phyloP scores from a whole-genome alignment of 805 yeast genomes.

The Kluyveromyces dobzhanskii region DNA sequence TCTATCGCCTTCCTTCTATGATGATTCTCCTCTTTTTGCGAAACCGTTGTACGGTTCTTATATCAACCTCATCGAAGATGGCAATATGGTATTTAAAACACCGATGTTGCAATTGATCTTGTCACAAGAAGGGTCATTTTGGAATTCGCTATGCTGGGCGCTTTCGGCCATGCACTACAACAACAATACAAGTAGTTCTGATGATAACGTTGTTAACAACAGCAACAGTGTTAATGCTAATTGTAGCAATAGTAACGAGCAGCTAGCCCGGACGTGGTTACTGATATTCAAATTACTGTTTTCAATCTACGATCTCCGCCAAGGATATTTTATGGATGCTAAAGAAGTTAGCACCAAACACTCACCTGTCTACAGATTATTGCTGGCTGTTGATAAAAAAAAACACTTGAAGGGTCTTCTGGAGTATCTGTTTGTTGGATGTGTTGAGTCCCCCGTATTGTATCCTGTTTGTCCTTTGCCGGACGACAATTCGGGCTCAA shows the following conservation, averaged over 20 bases:
- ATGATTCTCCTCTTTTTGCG: no score
- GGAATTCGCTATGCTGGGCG: slow-evolving; percentile 24
- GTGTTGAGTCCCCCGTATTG: not conserved
- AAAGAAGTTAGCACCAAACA: not conserved
- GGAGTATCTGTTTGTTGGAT: slow-evolving; percentile 7
- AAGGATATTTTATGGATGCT: slow-evolving; percentile 15
- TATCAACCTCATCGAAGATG: slow-evolving; percentile 16
- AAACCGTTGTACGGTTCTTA: slow-evolving; percentile 10
- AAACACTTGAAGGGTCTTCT: slow-evolving; percentile 1
- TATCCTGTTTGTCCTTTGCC: slow-evolving; percentile 1
- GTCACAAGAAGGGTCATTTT: slow-evolving; percentile 17
- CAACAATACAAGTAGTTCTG: no score
- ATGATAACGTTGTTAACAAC: no score
- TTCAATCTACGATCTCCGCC: slow-evolving; percentile 18
- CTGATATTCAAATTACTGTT: slow-evolving; percentile 17
- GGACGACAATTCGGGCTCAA: slow-evolving; percentile 11
- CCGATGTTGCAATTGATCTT: slow-evolving; percentile 13
- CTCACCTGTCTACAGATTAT: not conserved
- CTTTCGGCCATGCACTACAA: no score
- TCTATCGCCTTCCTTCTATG: no score
- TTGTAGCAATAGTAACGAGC: slow-evolving; percentile 5
- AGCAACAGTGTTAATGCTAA: no score
- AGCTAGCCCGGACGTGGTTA: slow-evolving; percentile 16
- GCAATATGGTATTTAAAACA: slow-evolving; percentile 15
- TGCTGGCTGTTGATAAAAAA: not conserved